A percentile compares a stretch with the other conserved stretches of the same genome.
Conservation (phyloP, 75 land plant species). For the Azolla pinnata region DNA sequence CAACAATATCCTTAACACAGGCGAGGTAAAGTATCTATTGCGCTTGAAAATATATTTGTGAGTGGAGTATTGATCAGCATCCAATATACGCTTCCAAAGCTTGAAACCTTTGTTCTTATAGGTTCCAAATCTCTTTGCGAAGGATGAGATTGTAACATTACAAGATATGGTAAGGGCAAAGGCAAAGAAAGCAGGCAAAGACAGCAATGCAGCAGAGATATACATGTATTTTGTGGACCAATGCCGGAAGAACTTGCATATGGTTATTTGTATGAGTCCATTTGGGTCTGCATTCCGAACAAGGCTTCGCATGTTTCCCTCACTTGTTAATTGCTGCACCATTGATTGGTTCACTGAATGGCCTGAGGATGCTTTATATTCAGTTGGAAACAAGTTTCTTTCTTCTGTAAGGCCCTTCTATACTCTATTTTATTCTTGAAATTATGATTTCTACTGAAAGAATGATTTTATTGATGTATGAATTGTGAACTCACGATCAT, state of each 20-base stretch:
- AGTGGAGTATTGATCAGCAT: background rate
- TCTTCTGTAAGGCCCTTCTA: slow-evolving; percentile 29
- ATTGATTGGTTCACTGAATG: slow-evolving; percentile 43
- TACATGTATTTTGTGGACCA: slow-evolving; percentile 36
- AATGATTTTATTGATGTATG: no score
- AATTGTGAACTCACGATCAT: no score
- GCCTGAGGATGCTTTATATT: slow-evolving; percentile 32
- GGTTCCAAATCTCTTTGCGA: slow-evolving; percentile 34
- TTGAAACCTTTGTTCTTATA: slow-evolving; percentile 2
- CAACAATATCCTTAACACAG: slow-evolving; percentile 34
- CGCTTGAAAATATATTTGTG: background rate
- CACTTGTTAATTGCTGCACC: slow-evolving; percentile 35
- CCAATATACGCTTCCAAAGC: no score
- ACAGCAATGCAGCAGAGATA: slow-evolving; percentile 21
- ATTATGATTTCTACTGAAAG: no score
- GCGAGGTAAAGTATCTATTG: slow-evolving; percentile 18
- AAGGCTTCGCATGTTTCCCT: slow-evolving; percentile 37
- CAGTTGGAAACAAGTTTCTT: slow-evolving; percentile 29
- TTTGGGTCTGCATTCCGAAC: slow-evolving; percentile 33
- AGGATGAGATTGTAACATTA: slow-evolving; percentile 30
- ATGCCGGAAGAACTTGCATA: slow-evolving; percentile 28
- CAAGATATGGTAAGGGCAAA: slow-evolving; percentile 15
- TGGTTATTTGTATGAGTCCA: slow-evolving; percentile 40
- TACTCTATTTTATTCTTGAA: no score
- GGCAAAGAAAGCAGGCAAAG: slow-evolving; percentile 30